Evolutionary conservation across 108 stramenopile species (phyloP), one percentile per base, ranked within the genome.

Genomic region (Nitzschia sp.): DNA sequence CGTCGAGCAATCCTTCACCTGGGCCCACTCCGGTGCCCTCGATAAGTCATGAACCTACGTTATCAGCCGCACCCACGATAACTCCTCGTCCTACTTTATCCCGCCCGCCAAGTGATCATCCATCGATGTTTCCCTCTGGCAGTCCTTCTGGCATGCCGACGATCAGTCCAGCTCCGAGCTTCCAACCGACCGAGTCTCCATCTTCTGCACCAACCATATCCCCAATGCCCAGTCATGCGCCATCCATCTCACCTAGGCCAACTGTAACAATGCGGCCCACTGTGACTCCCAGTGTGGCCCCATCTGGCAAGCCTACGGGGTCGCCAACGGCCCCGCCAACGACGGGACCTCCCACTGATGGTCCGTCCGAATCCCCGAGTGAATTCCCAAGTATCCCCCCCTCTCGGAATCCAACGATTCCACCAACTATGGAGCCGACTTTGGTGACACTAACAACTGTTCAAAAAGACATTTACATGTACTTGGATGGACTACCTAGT

Each of bases 231-330:
- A 45, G 38, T 21, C 4, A 25, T 42, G 9, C 26, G 25, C 61
- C 61, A 13, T 62, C 61, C 25, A 25, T 1, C 18, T 24, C 60
- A 2, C 2, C 6, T n/a, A 6, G 15, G 8, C 70, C 70, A 3
- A 53, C 70, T 11, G 21, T 62, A 2, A 62, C 70, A 5, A 3
- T 26, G 48, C 24, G 3, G 27, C 70, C 70, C 2, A 62, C 70
- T 17, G 21, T 21, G 23, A 15, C 21, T 1, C 65, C 65, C 8
- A 32, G 30, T 5, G 31, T 62, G 15, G 0, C n/a, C 21, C 65
- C 65, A 15, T 32, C 65, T 29, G 9, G 26, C 11, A 30, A n/a
- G 8, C 65, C 65, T 33, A 30, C 48, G 13, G 27, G 3, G 6
- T 31, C 34, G 2, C 65, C 65, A 26, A 66, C 65, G 8, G 26